These are phyloP conservation scores for Xylariaceae sp. DNA, from an alignment of 2,329 filamentous ascomycete species.

Conservation along the genomic window DNA sequence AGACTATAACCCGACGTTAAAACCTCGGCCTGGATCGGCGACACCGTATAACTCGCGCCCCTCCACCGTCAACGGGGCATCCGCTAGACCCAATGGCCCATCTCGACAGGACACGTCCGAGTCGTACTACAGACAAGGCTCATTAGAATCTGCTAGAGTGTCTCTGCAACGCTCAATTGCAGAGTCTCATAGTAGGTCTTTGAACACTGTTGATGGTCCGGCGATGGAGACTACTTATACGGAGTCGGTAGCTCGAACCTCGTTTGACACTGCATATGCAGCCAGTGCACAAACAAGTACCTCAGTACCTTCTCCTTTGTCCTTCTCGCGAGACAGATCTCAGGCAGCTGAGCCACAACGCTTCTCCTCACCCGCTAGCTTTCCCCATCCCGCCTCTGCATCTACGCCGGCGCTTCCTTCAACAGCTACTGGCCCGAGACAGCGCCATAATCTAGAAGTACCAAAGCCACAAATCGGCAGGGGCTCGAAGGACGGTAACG, in stretches of 20 bases:
- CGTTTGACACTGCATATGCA: slow-evolving; percentile 14
- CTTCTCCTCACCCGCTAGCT: slow-evolving; percentile 60
- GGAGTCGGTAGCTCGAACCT: slow-evolving; percentile 14
- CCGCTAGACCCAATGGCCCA: slow-evolving; percentile 13
- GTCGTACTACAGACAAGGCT: slow-evolving; percentile 30
- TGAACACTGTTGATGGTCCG: slow-evolving; percentile 26
- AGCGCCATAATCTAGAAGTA: slow-evolving; percentile 84
- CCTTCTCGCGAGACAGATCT: slow-evolving; percentile 27
- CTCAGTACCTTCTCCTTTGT: slow-evolving; percentile 23
- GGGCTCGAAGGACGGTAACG: slow-evolving; percentile 66
- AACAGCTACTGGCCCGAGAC: slow-evolving; percentile 58
- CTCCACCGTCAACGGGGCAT: slow-evolving; percentile 16
- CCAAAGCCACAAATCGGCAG: slow-evolving; percentile 63
- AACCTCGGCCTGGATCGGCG: slow-evolving; percentile 7
- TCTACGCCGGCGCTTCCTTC: slow-evolving; percentile 46
- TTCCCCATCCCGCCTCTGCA: slow-evolving; percentile 38
- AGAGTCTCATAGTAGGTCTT: slow-evolving; percentile 32
- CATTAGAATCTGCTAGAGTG: slow-evolving; percentile 30
- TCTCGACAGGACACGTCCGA: slow-evolving; percentile 30
- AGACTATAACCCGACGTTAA: neutral
- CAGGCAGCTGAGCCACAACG: slow-evolving; percentile 43
- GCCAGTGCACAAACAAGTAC: slow-evolving; percentile 21
- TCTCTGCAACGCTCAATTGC: slow-evolving; percentile 31
- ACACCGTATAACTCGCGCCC: slow-evolving; percentile 7
- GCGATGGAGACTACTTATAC: slow-evolving; percentile 14